Evolutionary conservation across 306 rosid genomes (phyloP).

Genomic region (Malus orientalis): DNA sequence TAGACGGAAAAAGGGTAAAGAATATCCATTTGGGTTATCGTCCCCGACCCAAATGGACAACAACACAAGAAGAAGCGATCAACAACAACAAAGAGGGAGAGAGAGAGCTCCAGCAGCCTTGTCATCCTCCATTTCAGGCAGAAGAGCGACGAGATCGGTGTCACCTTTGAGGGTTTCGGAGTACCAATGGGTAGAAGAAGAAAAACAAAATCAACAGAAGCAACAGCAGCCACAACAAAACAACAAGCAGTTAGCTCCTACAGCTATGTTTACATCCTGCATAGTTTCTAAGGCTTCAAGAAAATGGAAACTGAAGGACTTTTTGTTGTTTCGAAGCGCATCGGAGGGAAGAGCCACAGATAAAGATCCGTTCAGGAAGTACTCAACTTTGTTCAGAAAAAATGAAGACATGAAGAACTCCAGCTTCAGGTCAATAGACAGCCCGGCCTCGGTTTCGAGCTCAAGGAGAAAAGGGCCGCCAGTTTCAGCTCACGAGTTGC

Average conservation of each 20-base stretch:
- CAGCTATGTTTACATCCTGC: neutral
- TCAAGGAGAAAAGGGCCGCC: conserved; percentile 28
- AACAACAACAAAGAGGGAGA: conserved; percentile 46
- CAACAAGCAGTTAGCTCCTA: conserved; percentile 14
- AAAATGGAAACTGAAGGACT: conserved; percentile 76
- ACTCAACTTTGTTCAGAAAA: conserved; percentile 27
- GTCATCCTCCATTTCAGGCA: conserved; percentile 27
- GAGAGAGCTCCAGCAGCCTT: conserved; percentile 20
- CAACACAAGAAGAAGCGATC: neutral
- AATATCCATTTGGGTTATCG: neutral
- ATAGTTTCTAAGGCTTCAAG: conserved; percentile 38
- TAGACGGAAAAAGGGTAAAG: conserved; percentile 11
- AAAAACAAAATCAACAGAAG: conserved; percentile 15
- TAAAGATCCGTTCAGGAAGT: conserved; percentile 58
- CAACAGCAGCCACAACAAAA: conserved; percentile 8
- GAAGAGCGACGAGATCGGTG: conserved; percentile 54
- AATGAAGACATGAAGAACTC: conserved; percentile 33
- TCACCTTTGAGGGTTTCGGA: conserved; percentile 58
- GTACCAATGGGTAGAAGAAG: conserved; percentile 41
- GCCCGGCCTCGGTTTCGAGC: conserved; percentile 1
- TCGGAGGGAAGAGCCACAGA: conserved; percentile 74
- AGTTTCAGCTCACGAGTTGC: conserved; percentile 66
- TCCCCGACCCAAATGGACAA: conserved; percentile 1
- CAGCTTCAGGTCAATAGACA: conserved; percentile 38
- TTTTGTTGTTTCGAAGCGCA: conserved; percentile 75